Percentiles rank a stretch among this genome's conserved stretches.
phyloP scores from a whole-genome alignment of 23 red algal genomes.

The Pyropia yezoensis region DNA sequence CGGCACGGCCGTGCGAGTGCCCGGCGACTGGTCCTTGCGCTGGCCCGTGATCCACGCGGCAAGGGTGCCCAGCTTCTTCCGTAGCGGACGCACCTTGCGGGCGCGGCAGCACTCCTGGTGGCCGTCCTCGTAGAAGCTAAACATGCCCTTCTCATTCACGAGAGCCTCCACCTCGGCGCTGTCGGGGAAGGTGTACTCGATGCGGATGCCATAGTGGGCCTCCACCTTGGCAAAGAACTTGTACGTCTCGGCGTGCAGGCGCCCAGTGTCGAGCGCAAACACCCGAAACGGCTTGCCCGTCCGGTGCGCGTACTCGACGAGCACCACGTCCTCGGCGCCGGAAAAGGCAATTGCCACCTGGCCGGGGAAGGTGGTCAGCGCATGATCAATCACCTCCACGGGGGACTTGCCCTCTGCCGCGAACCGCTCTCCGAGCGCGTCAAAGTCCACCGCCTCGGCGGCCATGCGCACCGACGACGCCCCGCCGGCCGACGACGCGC shows the following conservation, averaged over 20 bases:
- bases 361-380: constrained; percentile 57
- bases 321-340: constrained; percentile 96
- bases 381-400: constrained; percentile 69
- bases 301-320: constrained; percentile 84
- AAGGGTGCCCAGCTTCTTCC: constrained; percentile 77
- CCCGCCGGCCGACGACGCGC: too few relatives aligned
- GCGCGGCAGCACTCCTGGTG: constrained; percentile 95
- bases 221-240: constrained; percentile 85
- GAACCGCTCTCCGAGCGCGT: constrained; percentile 15
- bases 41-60: constrained; percentile 98
- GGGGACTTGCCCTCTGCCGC: constrained; percentile 21
- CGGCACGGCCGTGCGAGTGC: constrained; percentile 78
- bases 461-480: not conserved
- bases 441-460: constrained; percentile 17
- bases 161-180: constrained; percentile 63
- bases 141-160: constrained; percentile 92
- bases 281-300: constrained; percentile 89
- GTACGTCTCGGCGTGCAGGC: constrained; percentile 91
- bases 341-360: constrained; percentile 92
- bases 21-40: constrained; percentile 88
- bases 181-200: constrained; percentile 95
- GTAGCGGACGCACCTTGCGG: constrained; percentile 84
- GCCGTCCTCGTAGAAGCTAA: constrained; percentile 95
- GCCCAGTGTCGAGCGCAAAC: constrained; percentile 94
- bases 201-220: constrained; percentile 83